Percentiles rank a stretch among this genome's conserved stretches.
phyloP scores from a whole-genome alignment of 495 filamentous ascomycete genomes.

The Copromyces sp. region DNA sequence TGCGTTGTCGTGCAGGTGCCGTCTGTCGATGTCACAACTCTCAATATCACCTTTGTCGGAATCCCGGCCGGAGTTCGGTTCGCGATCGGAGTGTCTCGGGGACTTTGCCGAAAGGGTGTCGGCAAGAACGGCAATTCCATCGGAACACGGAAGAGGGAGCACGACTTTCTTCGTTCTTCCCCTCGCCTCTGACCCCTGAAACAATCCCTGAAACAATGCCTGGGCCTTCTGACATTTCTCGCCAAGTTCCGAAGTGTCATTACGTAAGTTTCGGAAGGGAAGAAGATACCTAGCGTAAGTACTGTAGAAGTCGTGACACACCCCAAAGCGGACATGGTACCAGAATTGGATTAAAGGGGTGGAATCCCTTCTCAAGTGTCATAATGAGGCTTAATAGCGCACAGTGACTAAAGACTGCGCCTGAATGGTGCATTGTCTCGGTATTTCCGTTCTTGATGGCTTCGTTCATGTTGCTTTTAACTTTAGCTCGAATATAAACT shows the following conservation, averaged over 20 bases:
- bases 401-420: background rate
- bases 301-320: background rate
- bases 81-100: background rate
- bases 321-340: background rate
- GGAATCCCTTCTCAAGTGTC: background rate
- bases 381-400: background rate
- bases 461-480: background rate
- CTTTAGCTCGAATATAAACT: background rate
- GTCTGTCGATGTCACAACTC: background rate
- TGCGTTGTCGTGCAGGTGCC: background rate
- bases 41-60: background rate
- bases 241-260: background rate
- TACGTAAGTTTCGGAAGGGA: background rate
- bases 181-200: background rate
- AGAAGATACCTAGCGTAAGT: background rate
- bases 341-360: background rate
- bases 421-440: background rate
- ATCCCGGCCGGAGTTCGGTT: background rate
- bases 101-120: background rate
- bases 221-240: background rate
- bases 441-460: background rate
- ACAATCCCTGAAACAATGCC: background rate
- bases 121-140: background rate
- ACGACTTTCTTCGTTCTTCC: background rate
- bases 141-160: background rate